Evolutionary conservation across 345 rosid genomes (phyloP), one percentile per base, ranked within the genome.

Genomic region (Fremontodendron californicum): DNA sequence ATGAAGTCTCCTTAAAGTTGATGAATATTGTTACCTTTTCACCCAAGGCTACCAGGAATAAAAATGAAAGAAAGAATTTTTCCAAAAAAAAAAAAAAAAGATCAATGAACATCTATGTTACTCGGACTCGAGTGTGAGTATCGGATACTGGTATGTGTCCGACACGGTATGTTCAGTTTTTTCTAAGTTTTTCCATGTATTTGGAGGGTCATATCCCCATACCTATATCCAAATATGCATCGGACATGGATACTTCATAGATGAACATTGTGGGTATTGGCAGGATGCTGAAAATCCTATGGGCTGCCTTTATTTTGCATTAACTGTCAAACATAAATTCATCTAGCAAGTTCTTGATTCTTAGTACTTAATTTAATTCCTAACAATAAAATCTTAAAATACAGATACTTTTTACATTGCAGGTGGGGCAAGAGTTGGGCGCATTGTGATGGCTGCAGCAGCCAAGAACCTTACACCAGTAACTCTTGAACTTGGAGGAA

Each of bases 381-480:
- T 35, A 3, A 42, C 43, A 54, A 73, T 54, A 9, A 65, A 65
- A 73, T 46, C 45, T 25, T 51, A 73, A 61, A 5, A 68, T 40
- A 19, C 9, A 29, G 42, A 70, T 29, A 48, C 67, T n/a, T 73
- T 73, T 62, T 64, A 51, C 46, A 78, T 74, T 82, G 78, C 84
- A 96, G 99, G 99, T 79, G 89, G 86, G 82, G 88, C 87, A 29
- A 88, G 77, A 85, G 87, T 94, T 54, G 99, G 85, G 43, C 97
- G 94, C 68, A 84, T 96, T 81, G 89, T 96, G 79, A 91, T 96
- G 99, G 78, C 94, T 13, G 98, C 99, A 81, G 99, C 99, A 65
- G 97, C 98, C 1, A 96, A 89, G 86, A 89, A 96, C 88, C 97
- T 96, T 23, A 96, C 98, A 55, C 99, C 99, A 0, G 98, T 96